Conservation (phyloP, 495 filamentous ascomycete genomes). For the Haplographium delicatum region DNA sequence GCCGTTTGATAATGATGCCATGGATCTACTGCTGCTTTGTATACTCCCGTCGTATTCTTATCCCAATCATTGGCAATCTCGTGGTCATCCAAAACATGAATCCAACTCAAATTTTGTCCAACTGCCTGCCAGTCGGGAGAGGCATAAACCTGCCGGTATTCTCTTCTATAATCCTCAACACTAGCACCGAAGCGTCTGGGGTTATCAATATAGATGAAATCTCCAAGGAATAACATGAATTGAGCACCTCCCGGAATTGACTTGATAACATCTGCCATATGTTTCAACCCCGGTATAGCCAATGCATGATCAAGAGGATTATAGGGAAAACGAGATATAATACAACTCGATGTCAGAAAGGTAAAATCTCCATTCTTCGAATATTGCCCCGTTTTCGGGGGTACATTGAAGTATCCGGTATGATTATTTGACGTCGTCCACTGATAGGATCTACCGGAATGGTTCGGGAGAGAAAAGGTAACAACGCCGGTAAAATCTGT, state of each 20-base stretch:
- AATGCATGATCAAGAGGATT: constrained; percentile 74
- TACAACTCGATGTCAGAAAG: constrained; percentile 86
- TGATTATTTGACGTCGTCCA: constrained; percentile 81
- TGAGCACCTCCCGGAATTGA: constrained; percentile 50
- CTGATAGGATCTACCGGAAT: constrained; percentile 60
- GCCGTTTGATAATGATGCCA: constrained; percentile 80
- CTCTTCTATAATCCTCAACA: constrained; percentile 71
- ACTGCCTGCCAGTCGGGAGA: constrained; percentile 81
- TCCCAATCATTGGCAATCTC: constrained; percentile 94
- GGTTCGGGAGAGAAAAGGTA: constrained; percentile 44
- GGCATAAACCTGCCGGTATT: constrained; percentile 89
- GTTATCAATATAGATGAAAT: constrained; percentile 97
- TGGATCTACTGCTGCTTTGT: constrained; percentile 55
- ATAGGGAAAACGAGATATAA: constrained; percentile 88
- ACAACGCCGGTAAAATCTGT: constrained; percentile 78
- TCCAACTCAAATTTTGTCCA: constrained; percentile 76
- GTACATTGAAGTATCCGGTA: constrained; percentile 72
- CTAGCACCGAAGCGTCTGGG: constrained; percentile 69
- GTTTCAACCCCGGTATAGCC: constrained; percentile 68
- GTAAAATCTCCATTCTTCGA: constrained; percentile 61
- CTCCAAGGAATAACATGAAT: constrained; percentile 98
- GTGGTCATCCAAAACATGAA: constrained; percentile 94
- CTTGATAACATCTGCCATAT: constrained; percentile 60
- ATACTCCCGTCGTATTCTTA: constrained; percentile 61
- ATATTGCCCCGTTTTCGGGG: constrained; percentile 54